Percentiles rank a stretch among this genome's conserved stretches.
These are phyloP conservation scores for Metschnikowia picachoensis DNA, from an alignment of 805 yeast species.

Conservation along the genomic window DNA sequence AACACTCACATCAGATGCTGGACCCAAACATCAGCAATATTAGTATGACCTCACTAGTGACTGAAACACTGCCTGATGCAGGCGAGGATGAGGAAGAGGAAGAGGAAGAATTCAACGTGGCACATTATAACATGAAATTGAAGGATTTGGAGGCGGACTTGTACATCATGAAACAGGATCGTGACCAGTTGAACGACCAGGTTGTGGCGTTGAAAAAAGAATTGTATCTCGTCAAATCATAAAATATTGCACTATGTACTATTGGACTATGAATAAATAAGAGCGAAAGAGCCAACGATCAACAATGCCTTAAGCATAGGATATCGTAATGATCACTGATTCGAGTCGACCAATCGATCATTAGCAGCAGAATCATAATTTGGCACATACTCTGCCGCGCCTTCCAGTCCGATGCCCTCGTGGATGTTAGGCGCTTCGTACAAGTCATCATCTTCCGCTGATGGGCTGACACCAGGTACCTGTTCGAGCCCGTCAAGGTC, in stretches of 20 bases:
- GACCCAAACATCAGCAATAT: slow-evolving; percentile 3
- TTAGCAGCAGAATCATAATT: slow-evolving; percentile 27
- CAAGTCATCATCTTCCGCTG: slow-evolving; percentile 15
- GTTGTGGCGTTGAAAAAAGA: slow-evolving; percentile 58
- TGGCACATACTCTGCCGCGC: slow-evolving; percentile 32
- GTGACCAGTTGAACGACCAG: slow-evolving; percentile 70
- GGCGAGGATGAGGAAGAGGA: slow-evolving; percentile 23
- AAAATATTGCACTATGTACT: neutral
- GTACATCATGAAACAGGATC: slow-evolving; percentile 74
- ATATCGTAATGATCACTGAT: neutral
- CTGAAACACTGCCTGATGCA: slow-evolving; percentile 9
- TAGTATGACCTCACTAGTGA: slow-evolving; percentile 3
- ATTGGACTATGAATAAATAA: too few relatives aligned
- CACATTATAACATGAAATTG: slow-evolving; percentile 70
- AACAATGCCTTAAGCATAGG: too few relatives aligned
- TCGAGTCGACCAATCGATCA: slow-evolving; percentile 22
- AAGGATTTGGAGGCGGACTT: slow-evolving; percentile 83
- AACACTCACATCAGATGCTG: slow-evolving; percentile 11
- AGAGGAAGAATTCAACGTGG: slow-evolving; percentile 30
- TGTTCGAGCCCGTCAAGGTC: too few relatives aligned
- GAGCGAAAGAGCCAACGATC: too few relatives aligned
- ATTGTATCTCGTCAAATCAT: slow-evolving; percentile 29
- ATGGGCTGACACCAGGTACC: neutral
- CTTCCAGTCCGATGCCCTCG: slow-evolving; percentile 19
- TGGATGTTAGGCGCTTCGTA: slow-evolving; percentile 14